Conservation (phyloP, 371 early-diverging fungal species). For the Rhizopus sp. region DNA sequence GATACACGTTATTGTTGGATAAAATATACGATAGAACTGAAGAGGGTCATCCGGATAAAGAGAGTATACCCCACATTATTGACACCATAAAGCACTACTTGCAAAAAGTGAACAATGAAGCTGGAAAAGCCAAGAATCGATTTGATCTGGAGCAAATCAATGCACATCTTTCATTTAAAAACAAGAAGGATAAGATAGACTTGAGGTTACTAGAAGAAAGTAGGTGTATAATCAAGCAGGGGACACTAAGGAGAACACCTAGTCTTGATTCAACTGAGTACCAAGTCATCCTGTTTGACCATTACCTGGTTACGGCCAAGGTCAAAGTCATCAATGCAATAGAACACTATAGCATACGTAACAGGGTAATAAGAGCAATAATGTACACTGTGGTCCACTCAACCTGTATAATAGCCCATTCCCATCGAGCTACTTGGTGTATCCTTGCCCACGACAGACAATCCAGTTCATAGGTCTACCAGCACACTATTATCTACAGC, state of each 20-base stretch:
- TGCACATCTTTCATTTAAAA: conserved; percentile 30
- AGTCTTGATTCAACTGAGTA: conserved; percentile 62
- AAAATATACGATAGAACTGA: conserved; percentile 15
- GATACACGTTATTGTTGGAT: conserved; percentile 21
- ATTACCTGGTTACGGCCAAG: conserved; percentile 46
- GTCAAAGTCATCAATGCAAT: conserved; percentile 28
- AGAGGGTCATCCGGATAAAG: conserved; percentile 30
- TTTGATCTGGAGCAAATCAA: conserved; percentile 58
- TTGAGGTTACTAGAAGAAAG: conserved; percentile 27
- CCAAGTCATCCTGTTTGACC: conserved; percentile 53
- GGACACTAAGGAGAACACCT: conserved; percentile 43
- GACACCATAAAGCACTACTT: conserved; percentile 68
- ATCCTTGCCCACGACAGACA: conserved; percentile 52
- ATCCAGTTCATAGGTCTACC: conserved; percentile 29
- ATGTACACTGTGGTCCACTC: background rate
- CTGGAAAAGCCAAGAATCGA: conserved; percentile 84
- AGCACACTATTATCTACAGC: conserved; percentile 9
- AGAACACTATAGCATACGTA: conserved; percentile 35
- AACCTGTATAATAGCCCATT: conserved; percentile 57
- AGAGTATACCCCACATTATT: conserved; percentile 60
- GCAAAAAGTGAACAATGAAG: conserved; percentile 76
- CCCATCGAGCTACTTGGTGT: conserved; percentile 74
- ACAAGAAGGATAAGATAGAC: conserved; percentile 22
- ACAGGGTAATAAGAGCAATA: conserved; percentile 21
- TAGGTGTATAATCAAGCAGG: conserved; percentile 42